Evolutionary conservation across 73 alveolate genomes (phyloP).

Genomic region (Paramecium octaurelia): DNA sequence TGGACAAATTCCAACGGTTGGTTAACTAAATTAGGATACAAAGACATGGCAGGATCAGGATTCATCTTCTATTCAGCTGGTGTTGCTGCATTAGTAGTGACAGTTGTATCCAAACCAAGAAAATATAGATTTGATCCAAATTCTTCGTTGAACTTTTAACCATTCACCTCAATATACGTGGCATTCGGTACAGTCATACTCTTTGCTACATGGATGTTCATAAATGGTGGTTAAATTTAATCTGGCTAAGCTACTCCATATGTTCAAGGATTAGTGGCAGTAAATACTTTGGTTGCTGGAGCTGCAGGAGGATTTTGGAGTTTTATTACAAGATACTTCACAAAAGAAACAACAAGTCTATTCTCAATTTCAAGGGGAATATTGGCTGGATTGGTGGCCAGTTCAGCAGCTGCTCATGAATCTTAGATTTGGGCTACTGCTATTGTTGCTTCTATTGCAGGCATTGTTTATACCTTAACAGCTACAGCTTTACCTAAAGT

Average conservation of each 20-base stretch:
- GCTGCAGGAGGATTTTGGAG: slow-evolving; percentile 18
- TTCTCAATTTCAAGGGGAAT: background rate
- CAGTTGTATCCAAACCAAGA: background rate
- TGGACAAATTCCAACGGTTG: background rate
- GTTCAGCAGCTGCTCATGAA: background rate
- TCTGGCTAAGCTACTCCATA: background rate
- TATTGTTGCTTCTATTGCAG: slow-evolving; percentile 20
- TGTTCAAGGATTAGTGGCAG: background rate
- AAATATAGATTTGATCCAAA: slow-evolving; percentile 28
- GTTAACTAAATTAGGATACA: background rate
- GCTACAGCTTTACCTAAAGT: background rate
- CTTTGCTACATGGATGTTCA: slow-evolving; percentile 5
- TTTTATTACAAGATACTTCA: background rate
- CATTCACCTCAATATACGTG: background rate
- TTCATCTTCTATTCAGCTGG: background rate
- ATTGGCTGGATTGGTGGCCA: slow-evolving; percentile 25
- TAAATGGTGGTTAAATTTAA: background rate
- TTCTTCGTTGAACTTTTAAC: background rate
- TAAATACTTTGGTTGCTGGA: slow-evolving; percentile 4
- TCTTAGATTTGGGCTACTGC: background rate
- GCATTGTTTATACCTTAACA: background rate
- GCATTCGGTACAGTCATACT: background rate
- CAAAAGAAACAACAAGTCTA: background rate
- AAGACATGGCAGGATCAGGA: slow-evolving; percentile 35
- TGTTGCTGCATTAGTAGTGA: background rate